These are phyloP conservation scores for Penicillium roqueforti DNA, from an alignment of 495 filamentous ascomycete genomes.

Conservation along the genomic window DNA sequence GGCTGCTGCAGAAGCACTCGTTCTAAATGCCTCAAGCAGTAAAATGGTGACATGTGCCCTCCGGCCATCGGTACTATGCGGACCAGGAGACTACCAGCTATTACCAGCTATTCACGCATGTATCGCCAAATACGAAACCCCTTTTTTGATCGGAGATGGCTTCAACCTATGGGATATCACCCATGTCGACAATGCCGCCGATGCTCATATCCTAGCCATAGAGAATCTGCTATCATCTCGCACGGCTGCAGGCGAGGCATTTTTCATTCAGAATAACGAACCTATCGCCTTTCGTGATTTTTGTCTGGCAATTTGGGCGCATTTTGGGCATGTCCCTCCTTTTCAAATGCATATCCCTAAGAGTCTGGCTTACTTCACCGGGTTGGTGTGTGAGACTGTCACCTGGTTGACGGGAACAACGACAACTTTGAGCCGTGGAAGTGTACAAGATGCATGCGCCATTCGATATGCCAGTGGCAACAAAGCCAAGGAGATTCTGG, in stretches of 20 bases:
- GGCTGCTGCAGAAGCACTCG: slow-evolving; percentile 53
- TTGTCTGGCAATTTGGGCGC: slow-evolving; percentile 54
- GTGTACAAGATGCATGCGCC: slow-evolving; percentile 52
- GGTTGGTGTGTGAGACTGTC: slow-evolving; percentile 44
- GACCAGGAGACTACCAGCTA: slow-evolving; percentile 52
- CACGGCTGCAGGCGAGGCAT: slow-evolving; percentile 57
- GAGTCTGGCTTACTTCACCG: slow-evolving; percentile 46
- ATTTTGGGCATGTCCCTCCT: slow-evolving; percentile 54
- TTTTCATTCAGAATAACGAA: slow-evolving; percentile 63
- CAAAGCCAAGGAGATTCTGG: slow-evolving; percentile 54
- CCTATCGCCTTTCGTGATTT: slow-evolving; percentile 58
- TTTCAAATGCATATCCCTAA: slow-evolving; percentile 51
- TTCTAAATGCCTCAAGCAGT: slow-evolving; percentile 45
- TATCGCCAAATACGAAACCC: slow-evolving; percentile 52
- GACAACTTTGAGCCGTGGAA: slow-evolving; percentile 52
- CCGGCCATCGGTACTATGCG: slow-evolving; percentile 54
- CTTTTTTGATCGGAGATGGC: slow-evolving; percentile 54
- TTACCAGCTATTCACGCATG: slow-evolving; percentile 52
- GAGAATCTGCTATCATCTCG: slow-evolving; percentile 52
- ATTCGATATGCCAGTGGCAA: slow-evolving; percentile 52
- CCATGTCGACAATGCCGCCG: slow-evolving; percentile 57
- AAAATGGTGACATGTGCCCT: slow-evolving; percentile 51
- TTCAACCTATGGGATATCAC: slow-evolving; percentile 59
- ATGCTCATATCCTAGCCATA: slow-evolving; percentile 59
- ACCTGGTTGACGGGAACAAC: slow-evolving; percentile 49